Evolutionary conservation across 202 grass and related monocot genomes (phyloP).

Genomic region (Zizania palustris): DNA sequence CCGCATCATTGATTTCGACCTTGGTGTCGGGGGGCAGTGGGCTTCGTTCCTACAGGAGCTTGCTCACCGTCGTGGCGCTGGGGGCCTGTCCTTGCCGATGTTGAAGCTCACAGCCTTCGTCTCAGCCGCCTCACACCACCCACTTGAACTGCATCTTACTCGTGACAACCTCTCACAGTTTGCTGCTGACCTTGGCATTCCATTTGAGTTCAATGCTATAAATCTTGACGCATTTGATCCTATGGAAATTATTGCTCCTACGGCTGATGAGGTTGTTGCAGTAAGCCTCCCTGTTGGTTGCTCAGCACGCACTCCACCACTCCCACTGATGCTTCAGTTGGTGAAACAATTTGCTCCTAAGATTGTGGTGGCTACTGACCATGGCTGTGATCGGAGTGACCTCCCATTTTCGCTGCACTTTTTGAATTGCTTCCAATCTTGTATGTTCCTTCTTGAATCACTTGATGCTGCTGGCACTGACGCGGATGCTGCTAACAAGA

Average conservation of each 20-base stretch:
- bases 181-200: conserved; percentile 64
- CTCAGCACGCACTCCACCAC: conserved; percentile 50
- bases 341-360: conserved; percentile 78
- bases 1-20: conserved; percentile 77
- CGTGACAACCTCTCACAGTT: conserved; percentile 73
- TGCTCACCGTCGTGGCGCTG: conserved; percentile 54
- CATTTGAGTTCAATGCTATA: conserved; percentile 65
- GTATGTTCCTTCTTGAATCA: conserved; percentile 74
- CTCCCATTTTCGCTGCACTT: conserved; percentile 77
- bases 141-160: conserved; percentile 72
- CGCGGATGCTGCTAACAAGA: conserved; percentile 57
- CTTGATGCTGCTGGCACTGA: conserved; percentile 69
- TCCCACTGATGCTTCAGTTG: conserved; percentile 54
- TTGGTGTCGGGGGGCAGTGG: conserved; percentile 74
- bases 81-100: conserved; percentile 37
- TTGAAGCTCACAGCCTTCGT: conserved; percentile 76
- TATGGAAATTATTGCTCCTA: conserved; percentile 44
- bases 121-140: conserved; percentile 56
- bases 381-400: conserved; percentile 61
- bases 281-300: conserved; percentile 73
- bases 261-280: conserved; percentile 56
- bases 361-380: conserved; percentile 68
- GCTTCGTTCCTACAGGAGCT: conserved; percentile 88
- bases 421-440: conserved; percentile 75
- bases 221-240: conserved; percentile 62